These are phyloP conservation scores for Fusarium nelsonii DNA, from an alignment of 2,329 filamentous ascomycete species.

Conservation along the genomic window DNA sequence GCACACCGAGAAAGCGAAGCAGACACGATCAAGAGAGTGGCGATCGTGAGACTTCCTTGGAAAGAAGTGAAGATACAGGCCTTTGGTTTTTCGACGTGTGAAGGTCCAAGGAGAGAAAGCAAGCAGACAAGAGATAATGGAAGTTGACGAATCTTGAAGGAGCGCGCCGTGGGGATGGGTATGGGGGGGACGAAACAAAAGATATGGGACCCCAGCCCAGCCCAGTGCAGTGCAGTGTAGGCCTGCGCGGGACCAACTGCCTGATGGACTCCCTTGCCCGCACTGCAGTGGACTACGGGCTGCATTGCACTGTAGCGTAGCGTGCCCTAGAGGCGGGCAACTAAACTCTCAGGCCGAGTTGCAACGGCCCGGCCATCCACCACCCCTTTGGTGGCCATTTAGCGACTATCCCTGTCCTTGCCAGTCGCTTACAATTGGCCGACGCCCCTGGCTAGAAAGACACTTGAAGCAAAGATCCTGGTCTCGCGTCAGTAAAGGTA, in stretches of 20 bases:
- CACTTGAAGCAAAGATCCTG: slow-evolving; percentile 35
- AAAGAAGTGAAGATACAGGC: slow-evolving; percentile 46
- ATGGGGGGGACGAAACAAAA: slow-evolving; percentile 49
- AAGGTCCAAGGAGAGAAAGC: slow-evolving; percentile 41
- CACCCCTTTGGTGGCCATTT: slow-evolving; percentile 22
- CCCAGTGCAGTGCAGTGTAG: background rate
- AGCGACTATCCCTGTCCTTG: slow-evolving; percentile 25
- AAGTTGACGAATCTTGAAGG: slow-evolving; percentile 26
- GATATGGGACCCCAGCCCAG: slow-evolving; percentile 38
- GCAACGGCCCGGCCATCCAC: slow-evolving; percentile 33
- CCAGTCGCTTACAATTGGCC: slow-evolving; percentile 15
- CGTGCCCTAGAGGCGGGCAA: background rate
- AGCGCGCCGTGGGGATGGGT: slow-evolving; percentile 23
- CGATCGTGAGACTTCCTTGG: slow-evolving; percentile 36
- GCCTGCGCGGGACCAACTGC: background rate
- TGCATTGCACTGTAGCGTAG: background rate
- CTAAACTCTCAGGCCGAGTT: slow-evolving; percentile 22
- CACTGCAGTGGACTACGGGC: background rate
- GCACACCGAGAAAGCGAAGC: slow-evolving; percentile 31
- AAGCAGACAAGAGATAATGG: slow-evolving; percentile 28
- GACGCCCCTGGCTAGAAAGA: slow-evolving; percentile 43
- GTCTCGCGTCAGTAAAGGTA: slow-evolving; percentile 30
- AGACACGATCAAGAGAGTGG: slow-evolving; percentile 41
- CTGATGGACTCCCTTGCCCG: background rate
- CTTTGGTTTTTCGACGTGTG: slow-evolving; percentile 36